These are phyloP conservation scores for Inonotus hispidus DNA, from an alignment of 1,284 basidiomycete genomes.

Conservation along the genomic window DNA sequence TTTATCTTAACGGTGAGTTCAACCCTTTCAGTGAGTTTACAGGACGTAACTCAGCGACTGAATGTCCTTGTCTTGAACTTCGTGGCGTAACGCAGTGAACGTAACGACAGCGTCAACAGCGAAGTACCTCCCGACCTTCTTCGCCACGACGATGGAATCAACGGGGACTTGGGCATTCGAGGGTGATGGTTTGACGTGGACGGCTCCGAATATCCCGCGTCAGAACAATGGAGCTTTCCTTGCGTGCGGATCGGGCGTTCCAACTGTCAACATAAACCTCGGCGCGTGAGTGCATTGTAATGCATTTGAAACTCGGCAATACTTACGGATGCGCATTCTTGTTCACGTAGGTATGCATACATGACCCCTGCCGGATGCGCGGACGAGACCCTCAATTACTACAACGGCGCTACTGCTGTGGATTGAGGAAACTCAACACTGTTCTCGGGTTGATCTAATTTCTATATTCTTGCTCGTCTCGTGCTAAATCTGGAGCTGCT, in stretches of 20 bases:
- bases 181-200: slow-evolving; percentile 27
- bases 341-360: slow-evolving; percentile 37
- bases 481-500: not conserved
- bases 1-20: slow-evolving; percentile 20
- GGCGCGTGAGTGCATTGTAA: slow-evolving; percentile 29
- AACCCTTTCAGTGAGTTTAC: slow-evolving; percentile 33
- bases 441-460: not conserved
- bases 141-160: slow-evolving; percentile 23
- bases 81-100: slow-evolving; percentile 9
- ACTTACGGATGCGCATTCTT: not conserved
- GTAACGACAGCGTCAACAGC: slow-evolving; percentile 15
- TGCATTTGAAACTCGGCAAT: not conserved
- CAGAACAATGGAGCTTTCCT: slow-evolving; percentile 24
- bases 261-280: slow-evolving; percentile 50
- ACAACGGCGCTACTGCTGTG: slow-evolving; percentile 42
- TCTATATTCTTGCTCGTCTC: not conserved
- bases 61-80: not conserved
- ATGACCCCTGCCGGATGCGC: slow-evolving; percentile 47
- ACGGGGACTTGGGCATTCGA: slow-evolving; percentile 26
- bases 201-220: slow-evolving; percentile 20
- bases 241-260: slow-evolving; percentile 49
- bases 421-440: not conserved
- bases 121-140: slow-evolving; percentile 24
- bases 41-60: too few species aligned
- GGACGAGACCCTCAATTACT: slow-evolving; percentile 59